Evolutionary conservation across 805 yeast genomes (phyloP).

Genomic region (Kuraishia cidri): DNA sequence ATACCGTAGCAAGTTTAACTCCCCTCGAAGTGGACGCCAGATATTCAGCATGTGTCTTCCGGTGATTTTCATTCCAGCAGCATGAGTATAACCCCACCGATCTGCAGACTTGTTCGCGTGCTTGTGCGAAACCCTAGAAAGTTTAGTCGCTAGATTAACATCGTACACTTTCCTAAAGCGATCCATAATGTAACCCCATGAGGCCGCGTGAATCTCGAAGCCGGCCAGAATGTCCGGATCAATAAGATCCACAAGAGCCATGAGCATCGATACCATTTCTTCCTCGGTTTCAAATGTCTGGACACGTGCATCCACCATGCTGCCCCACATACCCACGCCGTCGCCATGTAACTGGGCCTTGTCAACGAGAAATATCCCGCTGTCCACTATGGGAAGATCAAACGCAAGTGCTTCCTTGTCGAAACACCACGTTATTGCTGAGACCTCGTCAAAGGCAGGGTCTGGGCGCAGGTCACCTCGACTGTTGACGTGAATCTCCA

Average conservation of each 20-base stretch:
- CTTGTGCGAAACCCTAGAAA: constrained; percentile 50
- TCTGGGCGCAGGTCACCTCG: constrained; percentile 48
- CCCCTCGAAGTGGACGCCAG: constrained; percentile 70
- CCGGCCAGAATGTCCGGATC: constrained; percentile 92
- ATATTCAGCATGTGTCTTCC: constrained; percentile 83
- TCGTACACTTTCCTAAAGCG: constrained; percentile 38
- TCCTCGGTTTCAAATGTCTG: constrained; percentile 39
- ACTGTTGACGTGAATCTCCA: constrained; percentile 64
- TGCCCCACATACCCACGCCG: constrained; percentile 2
- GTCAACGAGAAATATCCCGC: constrained; percentile 21
- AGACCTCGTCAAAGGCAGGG: constrained; percentile 51
- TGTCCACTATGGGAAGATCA: constrained; percentile 21
- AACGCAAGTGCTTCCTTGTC: constrained; percentile 30
- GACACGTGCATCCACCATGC: constrained; percentile 9
- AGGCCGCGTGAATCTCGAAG: constrained; percentile 66
- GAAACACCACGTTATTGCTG: constrained; percentile 55
- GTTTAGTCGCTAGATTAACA: constrained; percentile 42
- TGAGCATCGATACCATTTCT: constrained; percentile 46
- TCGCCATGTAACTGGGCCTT: constrained; percentile 6
- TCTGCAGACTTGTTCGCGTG: constrained; percentile 49
- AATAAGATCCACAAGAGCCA: constrained; percentile 42
- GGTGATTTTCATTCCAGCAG: constrained; percentile 55
- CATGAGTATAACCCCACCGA: constrained; percentile 76
- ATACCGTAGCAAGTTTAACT: constrained; percentile 55
- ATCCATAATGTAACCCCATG: constrained; percentile 89